These are phyloP conservation scores for Areca catechu DNA, from an alignment of 176 grass and related monocot genomes.

Conservation along the genomic window DNA sequence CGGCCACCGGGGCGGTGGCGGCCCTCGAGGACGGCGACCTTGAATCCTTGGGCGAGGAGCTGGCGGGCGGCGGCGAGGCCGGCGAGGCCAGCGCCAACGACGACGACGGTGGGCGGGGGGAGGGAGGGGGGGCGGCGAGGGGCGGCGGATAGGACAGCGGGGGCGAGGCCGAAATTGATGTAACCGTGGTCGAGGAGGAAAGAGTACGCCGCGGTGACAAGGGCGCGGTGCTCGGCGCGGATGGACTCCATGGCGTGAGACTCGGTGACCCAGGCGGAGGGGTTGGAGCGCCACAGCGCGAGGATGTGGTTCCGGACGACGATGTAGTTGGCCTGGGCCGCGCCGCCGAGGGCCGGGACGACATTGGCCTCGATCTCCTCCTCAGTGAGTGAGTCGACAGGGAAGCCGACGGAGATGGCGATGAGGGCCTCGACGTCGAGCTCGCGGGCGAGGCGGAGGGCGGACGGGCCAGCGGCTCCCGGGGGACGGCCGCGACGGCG, in stretches of 20 bases:
- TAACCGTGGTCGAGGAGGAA: conserved; percentile 70
- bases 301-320: conserved; percentile 93
- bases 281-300: conserved; percentile 80
- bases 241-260: conserved; percentile 69
- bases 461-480: conserved; percentile 49
- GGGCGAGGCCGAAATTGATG: conserved; percentile 84
- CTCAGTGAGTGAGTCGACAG: conserved; percentile 73
- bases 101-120: conserved; percentile 58
- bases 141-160: conserved; percentile 44
- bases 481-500: conserved; percentile 18
- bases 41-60: conserved; percentile 72
- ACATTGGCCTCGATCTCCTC: conserved; percentile 76
- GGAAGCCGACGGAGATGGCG: conserved; percentile 73
- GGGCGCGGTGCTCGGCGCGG: conserved; percentile 61
- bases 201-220: conserved; percentile 61
- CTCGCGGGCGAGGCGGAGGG: conserved; percentile 77
- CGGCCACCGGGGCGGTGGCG: conserved; percentile 74
- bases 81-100: conserved; percentile 83
- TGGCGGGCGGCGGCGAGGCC: conserved; percentile 68
- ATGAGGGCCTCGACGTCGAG: conserved; percentile 92
- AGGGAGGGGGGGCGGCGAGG: conserved; percentile 32
- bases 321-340: conserved; percentile 77
- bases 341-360: conserved; percentile 58
- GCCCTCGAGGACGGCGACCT: conserved; percentile 72
- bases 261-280: conserved; percentile 41